phyloP scores from a whole-genome alignment of 2,329 filamentous ascomycete genomes.

The Aureobasidium sp. region DNA sequence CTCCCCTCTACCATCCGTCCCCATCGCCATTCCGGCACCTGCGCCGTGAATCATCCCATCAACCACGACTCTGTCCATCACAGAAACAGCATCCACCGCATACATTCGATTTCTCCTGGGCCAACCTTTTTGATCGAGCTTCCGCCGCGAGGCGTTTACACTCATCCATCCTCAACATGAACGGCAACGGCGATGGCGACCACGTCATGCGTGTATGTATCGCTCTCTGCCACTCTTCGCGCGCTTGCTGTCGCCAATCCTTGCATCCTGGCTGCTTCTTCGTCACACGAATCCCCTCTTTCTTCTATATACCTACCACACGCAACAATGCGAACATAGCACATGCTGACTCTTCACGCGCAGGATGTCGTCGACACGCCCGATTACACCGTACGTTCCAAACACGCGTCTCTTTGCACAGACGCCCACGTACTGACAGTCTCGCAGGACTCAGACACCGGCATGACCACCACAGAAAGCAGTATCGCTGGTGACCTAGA shows the following conservation, averaged over 20 bases:
- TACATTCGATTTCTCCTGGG: slow-evolving; percentile 8
- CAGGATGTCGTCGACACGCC: slow-evolving; percentile 52
- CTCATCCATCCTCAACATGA: slow-evolving; percentile 16
- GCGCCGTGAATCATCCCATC: background rate
- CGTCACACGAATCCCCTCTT: background rate
- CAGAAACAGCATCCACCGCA: background rate
- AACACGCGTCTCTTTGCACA: background rate
- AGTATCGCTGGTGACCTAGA: slow-evolving; percentile 72
- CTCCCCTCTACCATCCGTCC: background rate
- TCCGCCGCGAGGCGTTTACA: slow-evolving; percentile 16
- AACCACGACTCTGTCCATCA: slow-evolving; percentile 9
- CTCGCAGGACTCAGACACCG: slow-evolving; percentile 53
- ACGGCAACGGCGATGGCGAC: slow-evolving; percentile 19
- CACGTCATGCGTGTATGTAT: slow-evolving; percentile 17
- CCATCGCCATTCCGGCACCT: background rate
- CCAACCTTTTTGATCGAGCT: slow-evolving; percentile 1
- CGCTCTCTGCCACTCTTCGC: background rate
- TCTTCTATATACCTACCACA: background rate
- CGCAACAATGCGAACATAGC: background rate
- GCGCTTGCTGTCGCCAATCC: background rate
- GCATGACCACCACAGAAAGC: slow-evolving; percentile 65
- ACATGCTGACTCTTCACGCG: slow-evolving; percentile 1
- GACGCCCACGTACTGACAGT: background rate
- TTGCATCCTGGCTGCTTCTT: background rate
- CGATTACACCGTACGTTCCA: slow-evolving; percentile 47